A percentile compares a stretch with the other conserved stretches of the same genome.
These are phyloP conservation scores for Leccinum boreale DNA, from an alignment of 768 basidiomycete species.

Conservation along the genomic window DNA sequence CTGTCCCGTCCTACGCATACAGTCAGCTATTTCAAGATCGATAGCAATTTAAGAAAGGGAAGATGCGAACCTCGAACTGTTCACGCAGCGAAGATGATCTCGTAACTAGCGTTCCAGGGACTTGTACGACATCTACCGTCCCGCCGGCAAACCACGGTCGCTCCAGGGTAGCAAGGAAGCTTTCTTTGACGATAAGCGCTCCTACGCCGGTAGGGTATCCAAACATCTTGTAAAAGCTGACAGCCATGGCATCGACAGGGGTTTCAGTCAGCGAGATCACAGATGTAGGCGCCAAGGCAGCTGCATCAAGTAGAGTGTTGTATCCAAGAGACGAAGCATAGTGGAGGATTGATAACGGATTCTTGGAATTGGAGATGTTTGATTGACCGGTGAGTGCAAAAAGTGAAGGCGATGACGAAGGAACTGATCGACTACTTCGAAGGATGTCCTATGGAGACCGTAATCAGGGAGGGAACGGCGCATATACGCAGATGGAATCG, in stretches of 20 bases:
- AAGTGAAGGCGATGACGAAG: slow-evolving; percentile 45
- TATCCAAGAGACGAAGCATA: slow-evolving; percentile 70
- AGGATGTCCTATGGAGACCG: slow-evolving; percentile 46
- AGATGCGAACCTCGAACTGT: slow-evolving; percentile 65
- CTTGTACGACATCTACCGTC: slow-evolving; percentile 79
- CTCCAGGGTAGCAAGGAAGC: slow-evolving; percentile 55
- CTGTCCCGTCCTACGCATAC: slow-evolving; percentile 67
- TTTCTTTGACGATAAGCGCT: slow-evolving; percentile 70
- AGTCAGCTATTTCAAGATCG: slow-evolving; percentile 2
- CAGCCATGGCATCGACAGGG: slow-evolving; percentile 76
- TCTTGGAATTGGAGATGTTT: slow-evolving; percentile 77
- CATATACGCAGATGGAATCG: slow-evolving; percentile 14
- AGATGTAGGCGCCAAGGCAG: slow-evolving; percentile 75
- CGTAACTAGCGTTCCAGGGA: slow-evolving; percentile 69
- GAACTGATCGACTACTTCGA: slow-evolving; percentile 43
- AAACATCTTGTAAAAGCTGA: slow-evolving; percentile 91
- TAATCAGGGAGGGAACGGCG: slow-evolving; percentile 8
- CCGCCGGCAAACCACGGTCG: slow-evolving; percentile 87
- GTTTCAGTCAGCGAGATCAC: slow-evolving; percentile 60
- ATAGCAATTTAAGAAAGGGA: neutral
- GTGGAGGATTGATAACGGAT: slow-evolving; percentile 57
- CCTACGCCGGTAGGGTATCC: slow-evolving; percentile 86
- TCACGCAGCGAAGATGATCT: slow-evolving; percentile 58
- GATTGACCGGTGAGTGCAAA: slow-evolving; percentile 80
- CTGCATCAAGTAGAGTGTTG: slow-evolving; percentile 75